Percentiles rank a stretch among this genome's conserved stretches.
phyloP scores from a whole-genome alignment of 805 yeast species.

The Isabelozyma gotoi region DNA sequence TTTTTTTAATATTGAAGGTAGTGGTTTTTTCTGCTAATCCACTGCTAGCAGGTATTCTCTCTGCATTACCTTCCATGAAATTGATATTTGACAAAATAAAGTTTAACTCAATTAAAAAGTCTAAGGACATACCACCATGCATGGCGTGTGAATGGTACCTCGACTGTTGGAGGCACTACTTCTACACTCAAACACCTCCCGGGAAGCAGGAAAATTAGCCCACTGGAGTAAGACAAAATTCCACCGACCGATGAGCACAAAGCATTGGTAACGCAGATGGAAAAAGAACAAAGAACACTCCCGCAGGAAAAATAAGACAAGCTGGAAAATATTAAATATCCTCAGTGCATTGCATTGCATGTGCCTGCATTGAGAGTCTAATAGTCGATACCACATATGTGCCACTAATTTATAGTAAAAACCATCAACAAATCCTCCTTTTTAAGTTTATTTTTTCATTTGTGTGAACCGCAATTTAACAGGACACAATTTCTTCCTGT shows the following conservation, averaged over 20 bases:
- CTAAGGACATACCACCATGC: too few species aligned
- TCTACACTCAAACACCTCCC: background rate
- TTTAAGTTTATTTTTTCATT: background rate
- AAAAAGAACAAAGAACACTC: too few species aligned
- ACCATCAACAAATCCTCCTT: background rate
- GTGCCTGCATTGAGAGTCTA: background rate
- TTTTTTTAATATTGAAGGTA: too few species aligned
- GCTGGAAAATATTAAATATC: background rate
- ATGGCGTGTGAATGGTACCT: background rate
- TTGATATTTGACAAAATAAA: too few species aligned
- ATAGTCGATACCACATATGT: background rate
- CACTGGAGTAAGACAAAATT: background rate
- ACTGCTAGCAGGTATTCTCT: too few species aligned
- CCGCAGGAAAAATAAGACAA: background rate
- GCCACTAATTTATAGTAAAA: background rate
- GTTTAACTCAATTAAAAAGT: too few species aligned
- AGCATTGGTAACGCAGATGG: background rate
- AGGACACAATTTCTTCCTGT: too few species aligned
- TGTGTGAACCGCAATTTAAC: background rate
- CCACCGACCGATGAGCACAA: background rate
- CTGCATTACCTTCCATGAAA: too few species aligned
- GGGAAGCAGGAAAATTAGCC: background rate
- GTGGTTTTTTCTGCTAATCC: too few species aligned
- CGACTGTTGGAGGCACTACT: background rate
- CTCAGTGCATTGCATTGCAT: background rate